Conservation (phyloP, 1,284 basidiomycete genomes). For the Kwoniella shivajii region DNA sequence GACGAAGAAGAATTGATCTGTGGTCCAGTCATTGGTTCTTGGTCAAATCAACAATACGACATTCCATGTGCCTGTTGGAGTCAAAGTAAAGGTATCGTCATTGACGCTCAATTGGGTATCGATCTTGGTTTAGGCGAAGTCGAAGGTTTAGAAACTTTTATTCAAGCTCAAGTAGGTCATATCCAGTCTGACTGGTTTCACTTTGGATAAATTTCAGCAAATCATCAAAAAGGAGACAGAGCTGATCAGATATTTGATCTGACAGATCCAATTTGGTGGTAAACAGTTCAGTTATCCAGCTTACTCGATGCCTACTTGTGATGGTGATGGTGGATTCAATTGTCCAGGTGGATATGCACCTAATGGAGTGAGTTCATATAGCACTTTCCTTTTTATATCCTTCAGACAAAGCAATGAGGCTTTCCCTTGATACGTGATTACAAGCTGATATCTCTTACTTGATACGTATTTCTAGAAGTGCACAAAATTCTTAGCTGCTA, state of each 20-base stretch:
- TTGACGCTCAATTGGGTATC: constrained; percentile 17
- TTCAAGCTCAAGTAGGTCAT: constrained; percentile 20
- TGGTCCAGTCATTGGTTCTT: constrained; percentile 11
- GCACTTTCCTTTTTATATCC: no score
- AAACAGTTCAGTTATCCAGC: constrained; percentile 16
- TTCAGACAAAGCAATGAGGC: no score
- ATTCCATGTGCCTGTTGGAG: constrained; percentile 23
- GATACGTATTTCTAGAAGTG: constrained; percentile 7
- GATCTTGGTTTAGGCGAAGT: constrained; percentile 23
- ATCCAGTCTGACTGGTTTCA: no score
- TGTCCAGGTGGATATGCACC: constrained; percentile 18
- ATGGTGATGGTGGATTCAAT: constrained; percentile 20
- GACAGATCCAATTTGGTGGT: constrained; percentile 23
- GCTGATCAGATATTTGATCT: not conserved
- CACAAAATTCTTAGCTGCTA: constrained; percentile 12
- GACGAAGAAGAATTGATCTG: constrained; percentile 15
- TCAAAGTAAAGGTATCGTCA: constrained; percentile 13
- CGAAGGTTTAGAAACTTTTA: constrained; percentile 18
- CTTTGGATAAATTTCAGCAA: no score
- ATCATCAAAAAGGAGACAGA: not conserved
- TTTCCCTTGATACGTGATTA: not conserved
- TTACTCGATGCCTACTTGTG: constrained; percentile 21
- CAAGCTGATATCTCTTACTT: not conserved
- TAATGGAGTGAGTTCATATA: constrained; percentile 25
- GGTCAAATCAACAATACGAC: constrained; percentile 10